Evolutionary conservation across 139 green algal species (phyloP).

Genomic region (Coelastrella sp.): DNA sequence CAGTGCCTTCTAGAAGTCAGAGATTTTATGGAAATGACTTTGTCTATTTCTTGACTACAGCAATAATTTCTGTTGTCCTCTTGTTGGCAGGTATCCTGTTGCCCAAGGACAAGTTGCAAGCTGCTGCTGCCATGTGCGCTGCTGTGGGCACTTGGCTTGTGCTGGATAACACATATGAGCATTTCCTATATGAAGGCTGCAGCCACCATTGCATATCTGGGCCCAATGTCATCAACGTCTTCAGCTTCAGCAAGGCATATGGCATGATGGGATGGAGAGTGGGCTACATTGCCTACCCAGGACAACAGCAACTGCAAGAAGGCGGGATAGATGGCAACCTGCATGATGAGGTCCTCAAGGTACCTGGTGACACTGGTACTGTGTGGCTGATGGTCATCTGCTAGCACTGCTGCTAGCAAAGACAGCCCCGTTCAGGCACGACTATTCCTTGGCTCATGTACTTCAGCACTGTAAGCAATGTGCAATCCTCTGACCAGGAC

Average conservation of each 20-base stretch:
- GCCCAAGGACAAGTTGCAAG: constrained; percentile 68
- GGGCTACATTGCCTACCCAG: constrained; percentile 48
- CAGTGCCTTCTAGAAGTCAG: too few relatives aligned
- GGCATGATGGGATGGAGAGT: constrained; percentile 90
- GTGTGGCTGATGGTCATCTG: neutral
- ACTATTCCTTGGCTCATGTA: neutral
- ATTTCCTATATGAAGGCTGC: constrained; percentile 85
- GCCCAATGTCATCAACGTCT: constrained; percentile 87
- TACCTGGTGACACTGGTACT: neutral
- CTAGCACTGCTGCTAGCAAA: neutral
- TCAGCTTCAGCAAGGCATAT: constrained; percentile 88
- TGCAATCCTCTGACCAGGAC: too few relatives aligned
- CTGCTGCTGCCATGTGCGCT: constrained; percentile 68
- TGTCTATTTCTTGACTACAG: neutral
- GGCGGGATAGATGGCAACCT: constrained; percentile 24
- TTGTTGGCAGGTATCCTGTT: constrained; percentile 79
- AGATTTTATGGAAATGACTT: neutral
- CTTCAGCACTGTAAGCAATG: too few relatives aligned
- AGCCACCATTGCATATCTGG: constrained; percentile 72
- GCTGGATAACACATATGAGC: constrained; percentile 96
- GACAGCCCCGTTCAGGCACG: neutral
- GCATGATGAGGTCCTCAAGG: constrained; percentile 45
- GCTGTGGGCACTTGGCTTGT: constrained; percentile 85
- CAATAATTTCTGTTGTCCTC: neutral
- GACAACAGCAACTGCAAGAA: constrained; percentile 6